Base-by-base conservation (phyloP, 257 asterid genomes). In the Ajuga chamaepitys region DNA sequence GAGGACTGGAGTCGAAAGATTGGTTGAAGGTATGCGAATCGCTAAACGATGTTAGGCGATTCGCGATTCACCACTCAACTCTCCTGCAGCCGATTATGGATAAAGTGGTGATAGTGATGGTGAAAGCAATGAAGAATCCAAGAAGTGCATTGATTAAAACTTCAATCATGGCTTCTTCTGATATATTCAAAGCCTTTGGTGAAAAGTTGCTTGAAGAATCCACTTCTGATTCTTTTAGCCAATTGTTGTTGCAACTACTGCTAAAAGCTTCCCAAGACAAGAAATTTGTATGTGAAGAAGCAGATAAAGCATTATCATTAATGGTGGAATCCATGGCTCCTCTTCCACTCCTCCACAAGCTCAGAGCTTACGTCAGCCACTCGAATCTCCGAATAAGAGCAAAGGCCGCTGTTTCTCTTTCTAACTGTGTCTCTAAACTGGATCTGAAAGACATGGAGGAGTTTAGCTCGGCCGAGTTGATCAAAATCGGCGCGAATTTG, bases 201-300 rank as follows among this genome's bases (percentile, higher is more conserved):
- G 89, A 80, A 68, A 75, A 64, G 45, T 64, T 94, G 64, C 81
- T 88, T 24, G 91, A n/a, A n/a, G n/a, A 86, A 20, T 62, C 82
- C 11, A 58, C 74, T 30, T 75, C 91, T 54, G 89, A 83, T 70
- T 82, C 86, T 41, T 79, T 90, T 34, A 84, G 76, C 75, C 82
- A 76, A 13, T 63, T 90, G 96, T 60, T 90, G 63, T 66, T 94
- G 84, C 99, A 94, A 85, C 87, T 94, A 40, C 68, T 94, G 58
- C 84, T 94, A 13, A 94, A 94, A 78, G 92, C 96, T 58, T 83
- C 91, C 35, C 99, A 94, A 72, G 99, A 90, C 20, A 94, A 94
- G 80, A 94, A 88, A 57, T 94, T 94, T 78, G 99, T 94, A 1
- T 94, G 99, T 77, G 99, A 94, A 66, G 97, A 94, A 77, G 99